These are phyloP conservation scores for Clitocybe nebularis DNA, from an alignment of 1,284 basidiomycete species.

Conservation along the genomic window DNA sequence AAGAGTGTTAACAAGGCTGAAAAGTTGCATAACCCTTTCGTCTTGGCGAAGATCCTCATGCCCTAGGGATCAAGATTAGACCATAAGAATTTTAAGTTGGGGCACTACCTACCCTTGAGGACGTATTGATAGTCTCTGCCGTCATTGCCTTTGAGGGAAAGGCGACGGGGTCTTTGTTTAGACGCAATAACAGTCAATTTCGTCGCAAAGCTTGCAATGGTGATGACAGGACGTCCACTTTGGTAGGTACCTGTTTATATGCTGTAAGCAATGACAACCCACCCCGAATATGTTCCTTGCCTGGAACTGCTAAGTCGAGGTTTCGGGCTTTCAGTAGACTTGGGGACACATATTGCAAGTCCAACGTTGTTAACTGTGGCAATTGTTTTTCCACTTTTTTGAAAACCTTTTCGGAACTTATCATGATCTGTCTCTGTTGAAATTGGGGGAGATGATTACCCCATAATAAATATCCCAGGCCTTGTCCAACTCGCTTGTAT, in stretches of 20 bases:
- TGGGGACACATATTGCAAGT: slow-evolving; percentile 97
- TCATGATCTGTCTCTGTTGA: no score
- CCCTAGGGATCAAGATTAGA: slow-evolving; percentile 40
- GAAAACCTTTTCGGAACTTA: slow-evolving; percentile 67
- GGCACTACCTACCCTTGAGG: slow-evolving; percentile 70
- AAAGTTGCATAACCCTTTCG: slow-evolving; percentile 99
- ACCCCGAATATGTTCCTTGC: slow-evolving; percentile 33
- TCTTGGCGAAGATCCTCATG: slow-evolving; percentile 99
- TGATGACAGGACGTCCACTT: slow-evolving; percentile 83
- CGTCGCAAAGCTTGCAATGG: slow-evolving; percentile 80
- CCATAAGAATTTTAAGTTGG: background rate
- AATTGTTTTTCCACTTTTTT: slow-evolving; percentile 95
- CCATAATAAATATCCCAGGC: slow-evolving; percentile 99
- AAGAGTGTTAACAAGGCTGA: slow-evolving; percentile 94
- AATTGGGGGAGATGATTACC: slow-evolving; percentile 26
- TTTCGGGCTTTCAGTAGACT: slow-evolving; percentile 86
- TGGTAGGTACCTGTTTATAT: slow-evolving; percentile 79
- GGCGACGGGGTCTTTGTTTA: slow-evolving; percentile 94
- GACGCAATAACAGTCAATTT: slow-evolving; percentile 93
- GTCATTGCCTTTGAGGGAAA: slow-evolving; percentile 89
- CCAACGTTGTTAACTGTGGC: slow-evolving; percentile 86
- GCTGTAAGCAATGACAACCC: slow-evolving; percentile 6
- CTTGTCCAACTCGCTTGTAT: slow-evolving; percentile 89
- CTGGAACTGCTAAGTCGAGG: slow-evolving; percentile 93
- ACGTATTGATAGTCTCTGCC: slow-evolving; percentile 92